These are phyloP conservation scores for Lentinula guzmanii DNA, from an alignment of 768 basidiomycete species.

Conservation along the genomic window DNA sequence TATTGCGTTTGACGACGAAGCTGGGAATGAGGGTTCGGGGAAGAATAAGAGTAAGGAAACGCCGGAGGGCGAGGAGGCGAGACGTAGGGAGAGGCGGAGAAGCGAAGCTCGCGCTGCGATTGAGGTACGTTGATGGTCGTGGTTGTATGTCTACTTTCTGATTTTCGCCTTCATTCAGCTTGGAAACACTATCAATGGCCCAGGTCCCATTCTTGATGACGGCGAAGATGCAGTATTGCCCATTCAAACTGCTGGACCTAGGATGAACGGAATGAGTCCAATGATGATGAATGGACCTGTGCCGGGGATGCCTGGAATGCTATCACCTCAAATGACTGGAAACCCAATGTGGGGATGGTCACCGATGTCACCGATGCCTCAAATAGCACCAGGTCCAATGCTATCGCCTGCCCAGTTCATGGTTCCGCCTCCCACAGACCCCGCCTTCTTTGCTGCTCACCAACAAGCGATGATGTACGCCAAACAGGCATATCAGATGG, in stretches of 20 bases:
- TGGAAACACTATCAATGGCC: slow-evolving; percentile 84
- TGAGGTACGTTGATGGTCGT: slow-evolving; percentile 50
- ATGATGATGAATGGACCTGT: slow-evolving; percentile 37
- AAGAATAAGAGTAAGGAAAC: slow-evolving; percentile 30
- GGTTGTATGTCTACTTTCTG: slow-evolving; percentile 3
- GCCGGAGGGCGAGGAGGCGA: slow-evolving; percentile 40
- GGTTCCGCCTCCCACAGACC: slow-evolving; percentile 42
- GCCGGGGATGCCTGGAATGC: slow-evolving; percentile 12
- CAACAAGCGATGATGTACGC: slow-evolving; percentile 85
- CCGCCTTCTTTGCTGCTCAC: slow-evolving; percentile 63
- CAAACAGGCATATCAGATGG: slow-evolving; percentile 87
- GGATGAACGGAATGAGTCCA: slow-evolving; percentile 37
- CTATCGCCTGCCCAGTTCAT: slow-evolving; percentile 38
- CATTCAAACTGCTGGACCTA: slow-evolving; percentile 30
- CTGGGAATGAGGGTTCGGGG: slow-evolving; percentile 10
- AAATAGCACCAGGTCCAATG: slow-evolving; percentile 28
- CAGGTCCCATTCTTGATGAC: slow-evolving; percentile 52
- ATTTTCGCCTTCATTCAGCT: slow-evolving; percentile 40
- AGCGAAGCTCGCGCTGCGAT: slow-evolving; percentile 84
- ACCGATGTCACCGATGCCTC: slow-evolving; percentile 13
- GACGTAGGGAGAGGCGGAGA: slow-evolving; percentile 67
- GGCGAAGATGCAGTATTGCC: slow-evolving; percentile 47
- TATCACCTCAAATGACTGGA: slow-evolving; percentile 4
- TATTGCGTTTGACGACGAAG: slow-evolving; percentile 63
- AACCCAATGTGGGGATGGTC: slow-evolving; percentile 15